Conservation (phyloP, 441 rosid species). For the Erodium trifolium region DNA sequence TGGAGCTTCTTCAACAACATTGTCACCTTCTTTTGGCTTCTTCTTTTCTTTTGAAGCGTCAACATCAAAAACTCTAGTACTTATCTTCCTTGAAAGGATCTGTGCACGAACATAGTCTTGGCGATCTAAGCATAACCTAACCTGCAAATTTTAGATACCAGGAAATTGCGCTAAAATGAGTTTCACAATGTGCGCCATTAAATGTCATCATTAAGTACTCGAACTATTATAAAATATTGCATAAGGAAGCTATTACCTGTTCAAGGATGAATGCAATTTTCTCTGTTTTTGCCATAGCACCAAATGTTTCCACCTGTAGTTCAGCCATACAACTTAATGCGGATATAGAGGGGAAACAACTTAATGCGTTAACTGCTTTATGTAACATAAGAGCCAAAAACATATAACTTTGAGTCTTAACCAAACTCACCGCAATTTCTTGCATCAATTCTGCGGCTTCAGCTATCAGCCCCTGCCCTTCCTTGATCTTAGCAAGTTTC, state of each 20-base stretch:
- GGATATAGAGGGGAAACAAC: background rate
- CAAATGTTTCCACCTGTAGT: constrained; percentile 91
- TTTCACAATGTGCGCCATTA: background rate
- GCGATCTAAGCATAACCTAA: constrained; percentile 92
- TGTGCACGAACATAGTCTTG: constrained; percentile 93
- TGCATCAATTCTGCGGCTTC: constrained; percentile 99
- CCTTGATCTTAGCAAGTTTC: constrained; percentile 94
- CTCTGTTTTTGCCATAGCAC: constrained; percentile 99
- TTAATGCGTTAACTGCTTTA: background rate
- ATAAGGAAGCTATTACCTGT: constrained; percentile 44
- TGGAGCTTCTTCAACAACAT: constrained; percentile 82
- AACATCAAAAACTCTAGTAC: constrained; percentile 76
- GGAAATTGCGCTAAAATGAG: background rate
- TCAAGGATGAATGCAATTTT: constrained; percentile 96
- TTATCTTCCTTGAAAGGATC: constrained; percentile 90
- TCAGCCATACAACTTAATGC: constrained; percentile 1
- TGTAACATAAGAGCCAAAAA: background rate
- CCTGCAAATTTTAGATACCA: constrained; percentile 35
- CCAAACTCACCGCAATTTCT: constrained; percentile 81
- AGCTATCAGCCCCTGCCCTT: constrained; percentile 80
- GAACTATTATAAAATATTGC: background rate
- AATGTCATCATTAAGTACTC: constrained; percentile 4
- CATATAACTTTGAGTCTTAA: background rate
- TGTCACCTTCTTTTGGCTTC: constrained; percentile 89
- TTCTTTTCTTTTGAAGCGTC: constrained; percentile 82